A percentile compares a stretch with the other conserved stretches of the same genome.
Conservation (phyloP, 139 green algal species). For the Desmodesmus armatus region DNA sequence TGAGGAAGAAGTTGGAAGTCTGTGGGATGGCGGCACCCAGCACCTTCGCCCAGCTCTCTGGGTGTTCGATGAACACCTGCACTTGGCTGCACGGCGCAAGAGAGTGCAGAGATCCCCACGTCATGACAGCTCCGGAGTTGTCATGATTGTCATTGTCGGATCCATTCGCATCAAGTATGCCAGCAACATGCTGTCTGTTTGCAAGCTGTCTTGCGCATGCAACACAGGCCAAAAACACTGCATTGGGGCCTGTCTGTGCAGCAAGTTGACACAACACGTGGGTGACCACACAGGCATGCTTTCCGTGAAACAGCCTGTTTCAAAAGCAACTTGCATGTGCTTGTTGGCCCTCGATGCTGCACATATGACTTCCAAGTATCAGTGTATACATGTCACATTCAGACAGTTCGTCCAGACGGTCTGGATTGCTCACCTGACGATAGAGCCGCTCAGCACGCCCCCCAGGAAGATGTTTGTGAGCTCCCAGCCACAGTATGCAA, state of each 20-base stretch:
- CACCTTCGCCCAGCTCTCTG: constrained; percentile 38
- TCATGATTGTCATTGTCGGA: no score
- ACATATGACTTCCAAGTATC: neutral
- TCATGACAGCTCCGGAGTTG: no score
- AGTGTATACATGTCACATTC: neutral
- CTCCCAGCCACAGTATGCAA: constrained; percentile 68
- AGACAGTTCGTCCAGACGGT: no score
- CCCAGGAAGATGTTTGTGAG: constrained; percentile 69
- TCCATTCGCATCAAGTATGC: no score
- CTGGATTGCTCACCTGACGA: constrained; percentile 8
- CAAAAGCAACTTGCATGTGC: no score
- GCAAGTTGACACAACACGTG: no score
- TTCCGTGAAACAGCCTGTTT: no score
- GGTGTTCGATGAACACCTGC: constrained; percentile 39
- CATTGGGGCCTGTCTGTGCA: no score
- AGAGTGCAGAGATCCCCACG: neutral
- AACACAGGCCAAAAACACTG: no score
- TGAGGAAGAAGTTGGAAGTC: constrained; percentile 89
- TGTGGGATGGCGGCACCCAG: constrained; percentile 74
- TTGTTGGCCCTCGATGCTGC: no score
- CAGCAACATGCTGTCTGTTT: no score
- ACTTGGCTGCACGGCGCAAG: constrained; percentile 31
- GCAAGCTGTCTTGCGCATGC: no score
- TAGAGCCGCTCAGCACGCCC: constrained; percentile 54
- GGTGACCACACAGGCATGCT: neutral